These are phyloP conservation scores for Rhizophlyctis rosea DNA, from an alignment of 192 early-diverging fungal species.

Conservation along the genomic window DNA sequence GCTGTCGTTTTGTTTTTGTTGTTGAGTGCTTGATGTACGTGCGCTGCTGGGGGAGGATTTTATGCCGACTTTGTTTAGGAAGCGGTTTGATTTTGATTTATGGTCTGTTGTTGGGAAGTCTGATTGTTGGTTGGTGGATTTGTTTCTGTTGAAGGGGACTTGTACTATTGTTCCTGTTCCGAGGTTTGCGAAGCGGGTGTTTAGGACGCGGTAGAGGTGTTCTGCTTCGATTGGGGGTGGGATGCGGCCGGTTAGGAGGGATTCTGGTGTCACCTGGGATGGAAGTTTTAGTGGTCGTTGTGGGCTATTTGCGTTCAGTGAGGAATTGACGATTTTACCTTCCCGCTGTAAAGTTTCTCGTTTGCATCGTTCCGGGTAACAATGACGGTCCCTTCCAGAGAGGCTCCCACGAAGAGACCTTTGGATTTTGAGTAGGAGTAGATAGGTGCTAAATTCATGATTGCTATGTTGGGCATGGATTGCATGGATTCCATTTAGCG, in stretches of 20 bases:
- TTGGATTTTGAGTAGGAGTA: conserved; percentile 89
- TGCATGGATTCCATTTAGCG: background rate
- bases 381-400: conserved; percentile 84
- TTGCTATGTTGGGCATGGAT: conserved; percentile 8
- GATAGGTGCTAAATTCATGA: conserved; percentile 76
- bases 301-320: no score
- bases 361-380: conserved; percentile 84
- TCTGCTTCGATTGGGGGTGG: conserved; percentile 79
- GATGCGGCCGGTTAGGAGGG: conserved; percentile 68
- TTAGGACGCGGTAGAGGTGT: conserved; percentile 70
- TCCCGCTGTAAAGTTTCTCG: conserved; percentile 72
- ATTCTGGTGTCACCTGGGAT: no score
- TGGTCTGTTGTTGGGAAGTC: background rate
- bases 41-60: no score
- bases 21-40: no score
- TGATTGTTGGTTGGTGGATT: background rate
- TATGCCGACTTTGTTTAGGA: no score
- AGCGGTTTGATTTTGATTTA: no score
- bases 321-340: conserved; percentile 56
- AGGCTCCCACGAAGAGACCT: conserved; percentile 90
- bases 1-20: no score
- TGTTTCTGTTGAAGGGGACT: background rate
- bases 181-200: conserved; percentile 35
- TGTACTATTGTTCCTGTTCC: conserved; percentile 13
- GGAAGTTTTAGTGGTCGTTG: no score